These are phyloP conservation scores for Xylaria scruposa DNA, from an alignment of 495 filamentous ascomycete genomes.

Conservation along the genomic window DNA sequence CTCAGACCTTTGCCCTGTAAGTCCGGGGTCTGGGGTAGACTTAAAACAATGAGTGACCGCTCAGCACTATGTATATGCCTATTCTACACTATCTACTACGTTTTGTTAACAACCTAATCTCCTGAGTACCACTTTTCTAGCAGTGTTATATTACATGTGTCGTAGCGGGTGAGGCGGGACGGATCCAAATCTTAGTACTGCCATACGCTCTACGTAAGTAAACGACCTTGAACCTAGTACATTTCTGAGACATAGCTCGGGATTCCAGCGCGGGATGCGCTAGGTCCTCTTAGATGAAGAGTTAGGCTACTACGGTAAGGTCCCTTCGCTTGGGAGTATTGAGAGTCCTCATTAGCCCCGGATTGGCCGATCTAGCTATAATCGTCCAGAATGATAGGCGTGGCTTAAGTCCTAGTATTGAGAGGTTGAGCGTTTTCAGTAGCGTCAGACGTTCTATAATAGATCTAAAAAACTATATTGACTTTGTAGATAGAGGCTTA, in stretches of 20 bases:
- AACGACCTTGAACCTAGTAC: neutral
- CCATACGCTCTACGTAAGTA: neutral
- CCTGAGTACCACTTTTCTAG: neutral
- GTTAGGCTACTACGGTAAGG: neutral
- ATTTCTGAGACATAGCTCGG: neutral
- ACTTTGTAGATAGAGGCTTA: neutral
- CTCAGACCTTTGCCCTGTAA: neutral
- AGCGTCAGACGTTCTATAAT: neutral
- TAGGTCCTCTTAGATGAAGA: neutral
- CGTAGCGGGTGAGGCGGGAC: neutral
- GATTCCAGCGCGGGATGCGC: neutral
- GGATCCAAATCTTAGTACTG: neutral
- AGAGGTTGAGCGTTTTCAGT: neutral
- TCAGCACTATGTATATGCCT: neutral
- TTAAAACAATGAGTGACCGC: neutral
- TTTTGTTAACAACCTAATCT: neutral
- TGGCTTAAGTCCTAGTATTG: neutral
- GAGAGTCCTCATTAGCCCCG: neutral
- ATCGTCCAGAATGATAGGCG: neutral
- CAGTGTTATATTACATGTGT: neutral
- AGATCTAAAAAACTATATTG: neutral
- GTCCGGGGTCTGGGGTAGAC: neutral
- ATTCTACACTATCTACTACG: neutral
- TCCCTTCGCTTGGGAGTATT: neutral
- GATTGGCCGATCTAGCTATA: neutral